These are phyloP conservation scores for Nakaseomyces delphensis DNA, from an alignment of 1,139 yeast genomes.

Conservation along the genomic window DNA sequence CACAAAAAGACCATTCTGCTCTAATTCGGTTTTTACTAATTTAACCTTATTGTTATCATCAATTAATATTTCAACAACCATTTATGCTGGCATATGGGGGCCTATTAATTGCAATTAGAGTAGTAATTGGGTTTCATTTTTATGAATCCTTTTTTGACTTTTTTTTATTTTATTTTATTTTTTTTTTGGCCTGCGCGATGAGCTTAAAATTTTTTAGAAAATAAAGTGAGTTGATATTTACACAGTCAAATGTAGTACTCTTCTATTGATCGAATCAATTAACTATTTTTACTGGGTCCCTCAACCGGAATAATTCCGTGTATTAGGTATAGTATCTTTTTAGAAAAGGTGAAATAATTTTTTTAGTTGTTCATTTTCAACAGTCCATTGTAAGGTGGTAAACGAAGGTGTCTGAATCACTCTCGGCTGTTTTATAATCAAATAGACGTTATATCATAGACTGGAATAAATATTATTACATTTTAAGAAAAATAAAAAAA, in stretches of 20 bases:
- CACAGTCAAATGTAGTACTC: no score
- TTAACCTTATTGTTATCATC: conserved; percentile 21
- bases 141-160: background rate
- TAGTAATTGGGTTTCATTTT: background rate
- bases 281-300: no score
- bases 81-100: conserved; percentile 5
- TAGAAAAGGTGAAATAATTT: background rate
- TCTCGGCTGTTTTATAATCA: no score
- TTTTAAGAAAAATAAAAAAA: background rate
- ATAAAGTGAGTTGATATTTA: background rate
- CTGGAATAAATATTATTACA: background rate
- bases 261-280: no score
- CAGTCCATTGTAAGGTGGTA: no score
- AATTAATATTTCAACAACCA: conserved; percentile 21
- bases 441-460: background rate
- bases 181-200: conserved; percentile 1
- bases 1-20: conserved; percentile 17
- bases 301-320: no score
- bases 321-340: no score
- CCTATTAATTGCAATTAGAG: background rate
- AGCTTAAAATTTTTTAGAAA: background rate
- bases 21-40: conserved; percentile 26
- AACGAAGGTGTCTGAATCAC: no score
- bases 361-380: no score
- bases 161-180: background rate